A percentile compares a stretch with the other conserved stretches of the same genome.
Conservation (phyloP, 2,329 filamentous ascomycete species). For the Paecilomyces sp. region DNA sequence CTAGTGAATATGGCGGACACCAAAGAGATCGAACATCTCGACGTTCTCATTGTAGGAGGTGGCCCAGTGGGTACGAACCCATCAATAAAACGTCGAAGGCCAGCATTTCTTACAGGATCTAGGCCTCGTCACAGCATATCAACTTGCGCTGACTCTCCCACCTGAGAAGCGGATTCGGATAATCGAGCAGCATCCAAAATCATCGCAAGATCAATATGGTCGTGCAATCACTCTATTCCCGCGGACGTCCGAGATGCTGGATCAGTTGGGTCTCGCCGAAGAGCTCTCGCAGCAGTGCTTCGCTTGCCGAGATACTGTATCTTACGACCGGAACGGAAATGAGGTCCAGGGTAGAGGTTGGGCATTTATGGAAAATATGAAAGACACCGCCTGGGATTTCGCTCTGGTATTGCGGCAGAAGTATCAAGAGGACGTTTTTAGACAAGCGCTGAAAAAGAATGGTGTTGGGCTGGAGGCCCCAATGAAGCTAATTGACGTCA, state of each 20-base stretch:
- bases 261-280: constrained; percentile 33
- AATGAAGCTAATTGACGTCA: constrained; percentile 30
- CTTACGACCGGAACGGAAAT: constrained; percentile 22
- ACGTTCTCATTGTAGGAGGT: background rate
- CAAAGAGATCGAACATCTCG: background rate
- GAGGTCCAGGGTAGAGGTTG: constrained; percentile 15
- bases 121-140: background rate
- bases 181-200: background rate
- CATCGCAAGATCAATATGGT: constrained; percentile 41
- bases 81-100: background rate
- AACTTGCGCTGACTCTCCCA: background rate
- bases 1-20: background rate
- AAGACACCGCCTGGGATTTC: constrained; percentile 45
- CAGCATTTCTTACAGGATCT: background rate
- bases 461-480: constrained; percentile 30
- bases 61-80: background rate
- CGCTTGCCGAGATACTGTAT: constrained; percentile 19
- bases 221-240: constrained; percentile 37
- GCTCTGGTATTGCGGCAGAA: constrained; percentile 49
- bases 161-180: background rate
- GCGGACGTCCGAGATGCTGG: constrained; percentile 41
- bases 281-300: constrained; percentile 55
- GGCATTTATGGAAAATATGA: constrained; percentile 49
- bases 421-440: constrained; percentile 49
- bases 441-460: constrained; percentile 30